Evolutionary conservation across 805 yeast genomes (phyloP).

Genomic region (Candida hispaniensis): DNA sequence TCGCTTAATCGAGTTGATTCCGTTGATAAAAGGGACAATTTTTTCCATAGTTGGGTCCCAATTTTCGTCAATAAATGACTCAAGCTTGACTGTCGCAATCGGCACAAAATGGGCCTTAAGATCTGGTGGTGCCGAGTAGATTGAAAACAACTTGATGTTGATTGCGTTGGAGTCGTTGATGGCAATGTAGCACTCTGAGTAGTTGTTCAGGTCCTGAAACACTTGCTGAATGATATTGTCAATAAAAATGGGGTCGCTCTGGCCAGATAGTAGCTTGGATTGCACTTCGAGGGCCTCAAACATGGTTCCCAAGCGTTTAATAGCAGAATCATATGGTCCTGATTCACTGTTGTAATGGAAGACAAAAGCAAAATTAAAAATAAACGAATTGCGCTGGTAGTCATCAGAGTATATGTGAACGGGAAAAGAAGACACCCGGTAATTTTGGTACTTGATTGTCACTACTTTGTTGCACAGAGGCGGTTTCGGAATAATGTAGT

Average conservation of each 20-base stretch:
- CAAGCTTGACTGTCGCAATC: slow-evolving; percentile 68
- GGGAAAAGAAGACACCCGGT: slow-evolving; percentile 77
- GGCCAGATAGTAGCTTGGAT: slow-evolving; percentile 56
- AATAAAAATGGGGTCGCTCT: slow-evolving; percentile 33
- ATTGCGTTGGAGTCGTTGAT: slow-evolving; percentile 81
- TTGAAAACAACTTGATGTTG: slow-evolving; percentile 87
- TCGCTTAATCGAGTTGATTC: slow-evolving; percentile 67
- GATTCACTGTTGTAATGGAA: slow-evolving; percentile 75
- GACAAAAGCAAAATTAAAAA: slow-evolving; percentile 86
- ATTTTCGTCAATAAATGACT: slow-evolving; percentile 65
- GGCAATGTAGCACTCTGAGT: slow-evolving; percentile 92
- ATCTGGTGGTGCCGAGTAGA: slow-evolving; percentile 69
- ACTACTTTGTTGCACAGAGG: slow-evolving; percentile 75
- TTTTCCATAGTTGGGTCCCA: slow-evolving; percentile 98
- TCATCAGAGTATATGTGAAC: slow-evolving; percentile 63
- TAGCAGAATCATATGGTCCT: slow-evolving; percentile 59
- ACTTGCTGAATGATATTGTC: slow-evolving; percentile 77
- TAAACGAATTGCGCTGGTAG: slow-evolving; percentile 85
- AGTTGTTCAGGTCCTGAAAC: slow-evolving; percentile 88
- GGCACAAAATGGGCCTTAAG: slow-evolving; percentile 82
- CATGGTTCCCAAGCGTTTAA: slow-evolving; percentile 77
- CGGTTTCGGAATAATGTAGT: slow-evolving; percentile 89
- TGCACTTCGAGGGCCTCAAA: slow-evolving; percentile 87
- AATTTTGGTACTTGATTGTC: slow-evolving; percentile 58
- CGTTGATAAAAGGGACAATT: slow-evolving; percentile 77